Base-by-base conservation (phyloP, 306 rosid genomes). In the Gillenia trifoliata region DNA sequence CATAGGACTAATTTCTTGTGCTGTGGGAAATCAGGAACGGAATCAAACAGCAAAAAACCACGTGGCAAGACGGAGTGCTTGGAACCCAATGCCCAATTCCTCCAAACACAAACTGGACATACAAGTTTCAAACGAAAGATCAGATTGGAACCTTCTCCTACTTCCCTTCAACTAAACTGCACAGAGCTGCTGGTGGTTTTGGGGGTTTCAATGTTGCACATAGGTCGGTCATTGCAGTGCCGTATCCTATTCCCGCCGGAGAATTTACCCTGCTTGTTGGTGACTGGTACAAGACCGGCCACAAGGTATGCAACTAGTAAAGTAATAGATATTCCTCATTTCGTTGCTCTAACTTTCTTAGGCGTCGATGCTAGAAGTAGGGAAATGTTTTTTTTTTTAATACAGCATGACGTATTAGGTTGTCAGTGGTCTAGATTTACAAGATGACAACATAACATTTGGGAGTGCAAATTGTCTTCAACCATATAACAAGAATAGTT, bases 31-130 rank as follows among this genome's bases (percentile, higher is more conserved):
- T 22, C 68, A 93, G 98, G 98, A 91, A 74, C 34, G 98, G 98
- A 28, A 81, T 93, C 50, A 76, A 93, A 71, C 91, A 85, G 73
- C 85, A 96, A 75, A 89, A 73, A 73, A 87, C 90, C 1, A 36
- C 93, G 40, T 93, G 98, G 97, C 85, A 93, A 82, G 97, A 93
- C 70, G 98, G 98, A 30, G 94, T 89, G 8, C 72, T 89, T 11
- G 98, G 97, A 72, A 93, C 96, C 4, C 89, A 93, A 71, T 93
- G 98, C 61, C 89, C 98, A 1, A 91, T 93, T 22, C 97, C 92
- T 71, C 97, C 92, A 1, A 89, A 88, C 33, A 11, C 88, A n/a
- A 93, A 86, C 40, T 93, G 96, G 94, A 89, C 91, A 36, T 93
- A 91, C 88, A 85, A 83, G 74, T 91, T 93, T 76, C 98, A 93